Base-by-base conservation (phyloP, 2,329 filamentous ascomycete species). In the Colletotrichum sublineola region DNA sequence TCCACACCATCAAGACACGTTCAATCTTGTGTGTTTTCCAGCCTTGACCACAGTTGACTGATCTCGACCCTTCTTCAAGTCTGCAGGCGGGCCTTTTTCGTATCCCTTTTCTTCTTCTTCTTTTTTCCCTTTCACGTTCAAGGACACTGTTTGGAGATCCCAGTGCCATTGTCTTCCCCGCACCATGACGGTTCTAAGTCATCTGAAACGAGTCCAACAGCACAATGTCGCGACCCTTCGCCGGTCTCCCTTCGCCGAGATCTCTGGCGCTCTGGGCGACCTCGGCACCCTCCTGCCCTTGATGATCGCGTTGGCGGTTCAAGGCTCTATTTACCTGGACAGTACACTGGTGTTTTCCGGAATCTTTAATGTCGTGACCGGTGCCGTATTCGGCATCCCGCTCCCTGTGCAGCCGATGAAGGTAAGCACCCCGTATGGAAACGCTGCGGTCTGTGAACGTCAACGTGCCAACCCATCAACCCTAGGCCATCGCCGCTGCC, bases 341-440 rank as follows among this genome's bases (percentile, higher is more conserved):
- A 91, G 92, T 60, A 98, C 96, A 0, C 88, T 98, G 0, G 89
- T 98, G 7, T 96, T 97, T 80, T 95, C 94, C 0, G 96, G 96
- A 1, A 78, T 95, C 12, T 96, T 93, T 81, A 98, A 98, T 78
- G 89, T 98, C 67, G 78, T 93, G 15, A 97, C 95, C 0, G 96
- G 96, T 24, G 79, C 91, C 1, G 82, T 92, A 42, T 98, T 98
- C 78, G 96, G 96, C 8, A 92, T 98, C 52, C 96, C 96, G 2
- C 83, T 98, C 4, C 95, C 95, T 0, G 95, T 98, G 0, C 95
- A 98, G 83, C 95, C 95, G n/a, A 92, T 92, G 90, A 92, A 92
- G 84, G 88, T 88, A 70, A 48, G 36, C 24, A 12, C 3, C 14
- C 14, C 50, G 31, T 20, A 7, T 46, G 33, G 18, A 40, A 40